Evolutionary conservation across 768 basidiomycete species (phyloP).

Genomic region (Erythrobasidium yunnanense): DNA sequence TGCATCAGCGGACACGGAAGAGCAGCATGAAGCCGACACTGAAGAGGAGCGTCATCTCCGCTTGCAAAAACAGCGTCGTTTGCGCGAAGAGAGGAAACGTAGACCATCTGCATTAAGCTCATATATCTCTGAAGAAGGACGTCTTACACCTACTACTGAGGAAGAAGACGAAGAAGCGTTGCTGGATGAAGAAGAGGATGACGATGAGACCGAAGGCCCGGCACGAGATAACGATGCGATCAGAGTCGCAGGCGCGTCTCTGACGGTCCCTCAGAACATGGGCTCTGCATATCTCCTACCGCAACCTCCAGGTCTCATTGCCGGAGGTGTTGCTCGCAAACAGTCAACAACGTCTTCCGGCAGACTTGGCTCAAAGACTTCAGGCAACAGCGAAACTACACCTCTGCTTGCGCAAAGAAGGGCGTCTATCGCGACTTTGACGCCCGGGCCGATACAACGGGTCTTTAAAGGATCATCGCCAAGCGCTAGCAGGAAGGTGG

Average conservation of each 20-base stretch:
- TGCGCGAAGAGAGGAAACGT: background rate
- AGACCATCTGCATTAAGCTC: background rate
- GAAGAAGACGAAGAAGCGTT: slow-evolving; percentile 5
- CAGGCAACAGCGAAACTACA: background rate
- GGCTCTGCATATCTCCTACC: too few species aligned
- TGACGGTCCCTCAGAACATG: too few species aligned
- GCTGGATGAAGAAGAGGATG: background rate
- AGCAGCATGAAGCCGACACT: background rate
- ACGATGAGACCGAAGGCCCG: background rate
- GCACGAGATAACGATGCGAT: too few species aligned
- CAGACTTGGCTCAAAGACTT: background rate
- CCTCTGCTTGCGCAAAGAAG: slow-evolving; percentile 1
- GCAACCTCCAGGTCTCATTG: too few species aligned
- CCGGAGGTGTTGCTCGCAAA: background rate
- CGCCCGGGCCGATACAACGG: slow-evolving; percentile 10
- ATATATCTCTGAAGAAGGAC: slow-evolving; percentile 2
- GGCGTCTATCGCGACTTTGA: slow-evolving; percentile 16
- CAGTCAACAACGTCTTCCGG: background rate
- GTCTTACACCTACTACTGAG: background rate
- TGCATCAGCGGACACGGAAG: background rate
- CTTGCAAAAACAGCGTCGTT: background rate
- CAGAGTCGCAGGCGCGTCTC: too few species aligned
- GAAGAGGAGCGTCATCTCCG: slow-evolving; percentile 6
- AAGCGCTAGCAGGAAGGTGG: slow-evolving; percentile 2
- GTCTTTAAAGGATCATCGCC: background rate